These are phyloP conservation scores for Domatiomyces catenatus DNA, from an alignment of 2,329 filamentous ascomycete genomes.

Conservation along the genomic window DNA sequence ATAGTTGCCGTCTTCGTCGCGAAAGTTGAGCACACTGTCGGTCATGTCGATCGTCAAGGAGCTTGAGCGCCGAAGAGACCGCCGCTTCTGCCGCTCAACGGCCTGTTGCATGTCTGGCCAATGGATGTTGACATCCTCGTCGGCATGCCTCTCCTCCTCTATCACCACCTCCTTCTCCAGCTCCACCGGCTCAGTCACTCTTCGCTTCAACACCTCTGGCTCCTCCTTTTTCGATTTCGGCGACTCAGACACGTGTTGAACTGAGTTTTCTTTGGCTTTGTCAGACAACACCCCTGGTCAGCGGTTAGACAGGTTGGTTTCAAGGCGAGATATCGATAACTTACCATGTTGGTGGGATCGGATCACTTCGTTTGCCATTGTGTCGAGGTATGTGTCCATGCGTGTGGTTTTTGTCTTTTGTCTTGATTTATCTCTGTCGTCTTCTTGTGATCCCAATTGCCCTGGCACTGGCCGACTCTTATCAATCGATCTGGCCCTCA, in stretches of 20 bases:
- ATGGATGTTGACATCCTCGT: not conserved
- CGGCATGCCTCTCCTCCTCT: not conserved
- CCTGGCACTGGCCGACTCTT: not conserved
- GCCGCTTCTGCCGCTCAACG: not conserved
- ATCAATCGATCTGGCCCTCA: not conserved
- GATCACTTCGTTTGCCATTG: not conserved
- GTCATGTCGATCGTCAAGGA: not conserved
- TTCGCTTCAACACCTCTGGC: not conserved
- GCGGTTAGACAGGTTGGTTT: not conserved
- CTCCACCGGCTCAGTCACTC: not conserved
- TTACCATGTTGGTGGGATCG: not conserved
- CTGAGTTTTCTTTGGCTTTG: not conserved
- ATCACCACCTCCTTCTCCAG: not conserved
- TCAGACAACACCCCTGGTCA: not conserved
- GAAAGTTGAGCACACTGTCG: constrained; percentile 1
- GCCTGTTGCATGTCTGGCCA: not conserved
- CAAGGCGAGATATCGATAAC: not conserved
- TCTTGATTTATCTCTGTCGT: not conserved
- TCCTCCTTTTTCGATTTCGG: not conserved
- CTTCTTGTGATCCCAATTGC: not conserved
- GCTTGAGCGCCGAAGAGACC: not conserved
- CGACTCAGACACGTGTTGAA: not conserved
- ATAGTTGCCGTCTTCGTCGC: constrained; percentile 1
- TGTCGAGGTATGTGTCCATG: not conserved
- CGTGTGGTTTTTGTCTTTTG: not conserved